Evolutionary conservation across 176 grass and related monocot species (phyloP), one percentile per base, ranked within the genome.

Genomic region (Triticum dicoccoides): DNA sequence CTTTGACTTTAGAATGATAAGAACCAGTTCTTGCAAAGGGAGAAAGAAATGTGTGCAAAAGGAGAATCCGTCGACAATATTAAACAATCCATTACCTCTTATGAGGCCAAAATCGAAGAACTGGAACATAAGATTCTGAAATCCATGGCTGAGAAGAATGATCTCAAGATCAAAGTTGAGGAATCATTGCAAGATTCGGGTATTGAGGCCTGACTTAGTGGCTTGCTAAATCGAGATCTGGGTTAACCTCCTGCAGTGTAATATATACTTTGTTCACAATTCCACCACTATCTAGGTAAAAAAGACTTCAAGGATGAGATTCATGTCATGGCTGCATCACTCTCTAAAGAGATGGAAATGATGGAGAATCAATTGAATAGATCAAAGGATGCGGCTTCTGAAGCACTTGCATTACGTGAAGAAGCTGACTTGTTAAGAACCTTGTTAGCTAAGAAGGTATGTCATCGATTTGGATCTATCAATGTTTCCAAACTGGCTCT

Each of bases 301-400:
- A 92, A 95, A 69, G 96, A 98, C 75, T 93, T 98, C 78, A 98
- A 98, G 86, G 84, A 94, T 81, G 96, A 98, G 88, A 98, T 98
- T 84, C 88, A 91, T 86, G 91, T 98, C 59, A 95, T 98, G 96
- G 96, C 90, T 67, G 69, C 91, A 44, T 90, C 96, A 77, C 86
- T 98, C 30, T 89, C 91, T 30, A 98, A 95, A 89, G 93, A 98
- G 88, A 89, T 98, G 90, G 90, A 92, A 77, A 92, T 98, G 96
- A 92, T 98, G 93, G 91, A 94, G 83, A 90, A 83, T 69, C 93
- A 98, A 69, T 89, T 95, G 73, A 98, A 90, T 91, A 93, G 91
- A 86, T 92, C 86, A 71, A 98, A 98, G 71, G 81, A 91, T 67
- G 93, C 91, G 11, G 90, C 91, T 92, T 78, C 71, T 84, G 93